Evolutionary conservation across 768 basidiomycete species (phyloP).

Genomic region (Kwoniella newhampshirensis): DNA sequence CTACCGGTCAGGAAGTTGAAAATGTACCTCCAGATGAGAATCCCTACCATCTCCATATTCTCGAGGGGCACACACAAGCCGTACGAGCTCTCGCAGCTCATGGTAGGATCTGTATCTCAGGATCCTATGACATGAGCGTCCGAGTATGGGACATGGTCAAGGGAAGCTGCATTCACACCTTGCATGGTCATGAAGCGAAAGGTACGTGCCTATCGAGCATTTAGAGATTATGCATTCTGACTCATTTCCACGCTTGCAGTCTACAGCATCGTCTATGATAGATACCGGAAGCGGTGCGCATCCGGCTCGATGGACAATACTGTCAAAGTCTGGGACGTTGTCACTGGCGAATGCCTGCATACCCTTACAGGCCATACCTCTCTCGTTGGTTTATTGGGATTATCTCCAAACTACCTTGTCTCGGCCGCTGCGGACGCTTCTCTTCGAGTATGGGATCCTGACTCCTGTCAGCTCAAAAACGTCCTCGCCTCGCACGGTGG

Average conservation of each 20-base stretch:
- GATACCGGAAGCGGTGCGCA: slow-evolving; percentile 79
- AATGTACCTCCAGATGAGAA: slow-evolving; percentile 59
- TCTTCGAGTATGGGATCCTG: slow-evolving; percentile 89
- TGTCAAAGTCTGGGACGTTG: slow-evolving; percentile 89
- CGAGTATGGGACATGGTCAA: slow-evolving; percentile 92
- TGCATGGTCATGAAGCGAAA: slow-evolving; percentile 88
- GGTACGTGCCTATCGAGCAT: slow-evolving; percentile 56
- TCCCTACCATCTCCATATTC: slow-evolving; percentile 80
- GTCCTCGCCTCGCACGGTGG: slow-evolving; percentile 87
- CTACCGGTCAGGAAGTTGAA: neutral
- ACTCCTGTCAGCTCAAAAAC: slow-evolving; percentile 73
- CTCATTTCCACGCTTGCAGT: slow-evolving; percentile 59
- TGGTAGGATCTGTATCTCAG: slow-evolving; percentile 85
- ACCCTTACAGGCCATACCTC: slow-evolving; percentile 88
- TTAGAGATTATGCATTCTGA: slow-evolving; percentile 9
- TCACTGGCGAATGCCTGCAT: slow-evolving; percentile 74
- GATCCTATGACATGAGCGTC: slow-evolving; percentile 92
- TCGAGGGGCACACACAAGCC: slow-evolving; percentile 87
- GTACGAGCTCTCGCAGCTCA: slow-evolving; percentile 89
- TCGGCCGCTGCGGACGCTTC: slow-evolving; percentile 96
- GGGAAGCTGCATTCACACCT: slow-evolving; percentile 73
- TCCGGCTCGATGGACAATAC: slow-evolving; percentile 99
- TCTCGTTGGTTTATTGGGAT: slow-evolving; percentile 85
- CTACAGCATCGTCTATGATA: slow-evolving; percentile 91
- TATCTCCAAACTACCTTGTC: slow-evolving; percentile 85